Evolutionary conservation across 352 stramenopile genomes (phyloP), one percentile per base, ranked within the genome.

Genomic region (Phytopythium oedochilum): DNA sequence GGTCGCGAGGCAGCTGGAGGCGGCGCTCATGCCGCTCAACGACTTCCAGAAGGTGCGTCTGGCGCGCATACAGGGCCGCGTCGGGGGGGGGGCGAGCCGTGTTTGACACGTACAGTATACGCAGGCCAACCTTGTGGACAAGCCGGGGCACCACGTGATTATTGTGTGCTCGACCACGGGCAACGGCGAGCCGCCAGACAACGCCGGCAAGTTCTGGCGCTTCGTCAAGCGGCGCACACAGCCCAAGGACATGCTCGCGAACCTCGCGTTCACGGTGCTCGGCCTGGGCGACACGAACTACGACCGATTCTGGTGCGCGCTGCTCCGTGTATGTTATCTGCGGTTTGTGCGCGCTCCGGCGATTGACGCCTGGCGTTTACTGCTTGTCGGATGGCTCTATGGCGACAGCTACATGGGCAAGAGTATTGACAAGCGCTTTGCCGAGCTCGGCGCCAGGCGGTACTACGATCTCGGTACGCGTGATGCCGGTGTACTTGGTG

Each of bases 231-330:
- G 86, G 25, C 78, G 91, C 45, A 89, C 76, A 50, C 83, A 92
- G 53, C 76, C 83, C 9, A 77, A 73, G 23, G 79, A 93, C 42
- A 62, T 92, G 44, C 80, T 98, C 29, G 50, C 62, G 46, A 82
- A 88, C 35, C 60, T 97, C 2, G 55, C 59, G 9, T 98, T 86
- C 70, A 83, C 80, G 23, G 89, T 98, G 25, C 78, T 99, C 6
- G 96, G 67, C 9, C 72, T 99, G 7, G 96, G 96, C 25, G 96
- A 99, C 70, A 98, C 94, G 39, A 99, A 99, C 73, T 99, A 99
- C 66, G 92, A 98, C 77, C 86, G 97, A 66, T 98, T 98, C 57
- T 98, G 94, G 76, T 89, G 47, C 55, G 62, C 49, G n/a, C n/a
- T n/a, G n/a, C n/a, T n/a, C n/a, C n/a, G n/a, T n/a, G n/a, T n/a